Base-by-base conservation (phyloP, 2,329 filamentous ascomycete genomes). In the Diplocarpon rosae region DNA sequence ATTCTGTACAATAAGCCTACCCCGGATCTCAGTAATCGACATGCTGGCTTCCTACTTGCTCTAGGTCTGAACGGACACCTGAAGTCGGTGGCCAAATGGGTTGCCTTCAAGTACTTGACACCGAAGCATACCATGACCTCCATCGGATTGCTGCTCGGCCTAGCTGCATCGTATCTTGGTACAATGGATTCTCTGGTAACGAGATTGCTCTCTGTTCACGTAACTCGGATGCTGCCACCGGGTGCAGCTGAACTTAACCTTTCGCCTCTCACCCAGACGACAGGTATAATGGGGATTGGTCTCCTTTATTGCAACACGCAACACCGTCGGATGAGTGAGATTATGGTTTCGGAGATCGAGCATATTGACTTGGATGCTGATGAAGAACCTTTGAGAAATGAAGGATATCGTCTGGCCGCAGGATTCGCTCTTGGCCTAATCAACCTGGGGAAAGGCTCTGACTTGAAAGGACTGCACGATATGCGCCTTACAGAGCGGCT, bases 91-190 rank as follows among this genome's bases (percentile, higher is more conserved):
- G 92, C 92, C 2, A 96, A 96, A 67, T 98, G 92, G 90, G 83
- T 98, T 35, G 90, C 89, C 8, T 98, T 96, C 73, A 96, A 95
- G 60, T 98, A 98, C 56, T 70, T 98, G n/a, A 98, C 92, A 0
- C 90, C 92, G 1, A 98, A 98, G 59, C 93, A 98, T 63, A 94
- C 89, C 20, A 98, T 98, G 92, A 96, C 92, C 17, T 96, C 92
- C 1, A 90, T 98, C 43, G 92, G 92, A 9, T 70, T 98, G n/a
- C 72, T 98, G 2, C 71, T 98, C 0, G 92, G 92, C 1, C 71
- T 98, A 14, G 89, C 92, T 8, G 92, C 86, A 20, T 96, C 92
- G 1, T 94, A 95, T 60, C 73, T 95, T 54, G 92, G 93, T 1
- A 96, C 89, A 2, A 96, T 96, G 90, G 92, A 98, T 62, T 92